These are phyloP conservation scores for Plantago major DNA, from an alignment of 257 asterid species.

Conservation along the genomic window DNA sequence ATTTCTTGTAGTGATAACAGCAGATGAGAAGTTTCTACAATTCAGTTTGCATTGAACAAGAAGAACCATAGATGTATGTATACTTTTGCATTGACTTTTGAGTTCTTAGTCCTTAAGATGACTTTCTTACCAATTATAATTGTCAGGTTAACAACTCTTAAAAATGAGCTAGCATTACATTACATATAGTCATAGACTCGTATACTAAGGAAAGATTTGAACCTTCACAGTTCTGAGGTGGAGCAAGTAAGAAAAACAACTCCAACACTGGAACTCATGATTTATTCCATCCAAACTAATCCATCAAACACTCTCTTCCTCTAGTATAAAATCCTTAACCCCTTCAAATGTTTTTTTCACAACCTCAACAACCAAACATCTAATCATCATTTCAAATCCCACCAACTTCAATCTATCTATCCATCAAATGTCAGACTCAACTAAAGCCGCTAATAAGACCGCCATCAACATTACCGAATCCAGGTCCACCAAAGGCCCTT, in stretches of 20 bases:
- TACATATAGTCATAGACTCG: too few relatives aligned
- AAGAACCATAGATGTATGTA: too few relatives aligned
- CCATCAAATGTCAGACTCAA: constrained; percentile 18
- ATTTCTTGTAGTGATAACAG: too few relatives aligned
- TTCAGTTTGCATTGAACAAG: too few relatives aligned
- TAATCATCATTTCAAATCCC: neutral
- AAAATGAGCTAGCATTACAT: too few relatives aligned
- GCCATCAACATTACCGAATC: constrained; percentile 26
- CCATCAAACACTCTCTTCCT: constrained; percentile 20
- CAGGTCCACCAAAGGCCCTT: constrained; percentile 24
- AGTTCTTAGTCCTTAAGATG: too few relatives aligned
- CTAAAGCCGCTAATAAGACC: constrained; percentile 17
- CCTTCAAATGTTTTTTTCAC: neutral
- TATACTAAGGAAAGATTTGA: too few relatives aligned
- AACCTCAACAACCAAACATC: neutral
- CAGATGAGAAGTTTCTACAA: too few relatives aligned
- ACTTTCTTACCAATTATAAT: too few relatives aligned
- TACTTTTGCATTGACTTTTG: too few relatives aligned
- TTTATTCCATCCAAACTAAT: constrained; percentile 19
- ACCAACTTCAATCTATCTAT: neutral
- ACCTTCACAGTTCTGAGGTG: too few relatives aligned
- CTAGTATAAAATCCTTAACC: constrained; percentile 17
- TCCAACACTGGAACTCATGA: neutral
- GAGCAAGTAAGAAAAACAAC: neutral
- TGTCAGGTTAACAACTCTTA: too few relatives aligned